These are phyloP conservation scores for Colletotrichum cuscutae DNA, from an alignment of 2,329 filamentous ascomycete genomes.

Conservation along the genomic window DNA sequence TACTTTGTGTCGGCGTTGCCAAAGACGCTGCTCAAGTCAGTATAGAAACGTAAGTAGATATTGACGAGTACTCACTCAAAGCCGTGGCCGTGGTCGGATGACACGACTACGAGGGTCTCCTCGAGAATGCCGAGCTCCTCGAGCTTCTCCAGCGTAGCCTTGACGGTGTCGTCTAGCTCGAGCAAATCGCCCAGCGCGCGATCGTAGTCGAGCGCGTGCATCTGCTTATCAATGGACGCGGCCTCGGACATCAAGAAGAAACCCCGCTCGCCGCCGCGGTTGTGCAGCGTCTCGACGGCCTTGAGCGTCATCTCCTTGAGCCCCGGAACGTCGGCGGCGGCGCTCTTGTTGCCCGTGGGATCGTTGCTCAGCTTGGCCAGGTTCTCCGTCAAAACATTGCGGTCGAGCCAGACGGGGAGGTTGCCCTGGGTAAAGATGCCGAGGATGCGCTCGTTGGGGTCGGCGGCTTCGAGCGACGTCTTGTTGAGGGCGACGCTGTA, in stretches of 20 bases:
- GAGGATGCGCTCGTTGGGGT: conserved; percentile 71
- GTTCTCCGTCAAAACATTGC: conserved; percentile 82
- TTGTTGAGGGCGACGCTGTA: conserved; percentile 81
- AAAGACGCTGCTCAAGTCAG: conserved; percentile 64
- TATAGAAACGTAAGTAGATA: accelerated
- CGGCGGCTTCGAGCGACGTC: conserved; percentile 70
- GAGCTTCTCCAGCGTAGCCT: conserved; percentile 78
- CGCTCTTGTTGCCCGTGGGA: conserved; percentile 70
- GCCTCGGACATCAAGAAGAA: conserved; percentile 92
- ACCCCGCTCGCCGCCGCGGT: conserved; percentile 73
- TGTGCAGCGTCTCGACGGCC: conserved; percentile 81
- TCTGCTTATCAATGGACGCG: conserved; percentile 89
- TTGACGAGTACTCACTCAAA: conserved; percentile 66
- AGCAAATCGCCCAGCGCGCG: conserved; percentile 86
- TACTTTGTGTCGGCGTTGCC: conserved; percentile 85
- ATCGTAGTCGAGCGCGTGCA: conserved; percentile 88
- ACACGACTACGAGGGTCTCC: conserved; percentile 82
- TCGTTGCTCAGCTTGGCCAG: conserved; percentile 73
- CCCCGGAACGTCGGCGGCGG: conserved; percentile 81
- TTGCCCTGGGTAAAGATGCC: conserved; percentile 82
- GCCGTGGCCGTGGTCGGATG: conserved; percentile 89
- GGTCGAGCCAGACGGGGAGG: conserved; percentile 87
- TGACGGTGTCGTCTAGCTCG: conserved; percentile 86
- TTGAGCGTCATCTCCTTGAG: conserved; percentile 92
- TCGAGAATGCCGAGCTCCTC: conserved; percentile 73